These are phyloP conservation scores for Lentithecium fluviatile DNA, from an alignment of 495 filamentous ascomycete genomes.

Conservation along the genomic window DNA sequence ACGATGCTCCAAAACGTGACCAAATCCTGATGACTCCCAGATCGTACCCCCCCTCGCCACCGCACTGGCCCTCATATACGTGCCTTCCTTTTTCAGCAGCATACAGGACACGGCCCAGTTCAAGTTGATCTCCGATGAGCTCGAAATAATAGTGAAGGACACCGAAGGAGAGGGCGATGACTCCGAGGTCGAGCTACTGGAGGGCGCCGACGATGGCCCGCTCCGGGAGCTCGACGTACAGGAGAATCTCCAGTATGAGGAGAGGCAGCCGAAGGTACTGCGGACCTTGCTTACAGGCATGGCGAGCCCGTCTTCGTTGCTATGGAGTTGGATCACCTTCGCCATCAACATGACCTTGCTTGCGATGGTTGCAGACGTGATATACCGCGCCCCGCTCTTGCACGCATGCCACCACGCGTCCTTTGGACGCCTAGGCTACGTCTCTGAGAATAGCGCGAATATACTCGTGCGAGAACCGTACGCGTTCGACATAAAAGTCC, in stretches of 20 bases:
- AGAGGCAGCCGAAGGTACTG: slow-evolving; percentile 43
- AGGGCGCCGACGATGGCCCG: slow-evolving; percentile 35
- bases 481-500: slow-evolving; percentile 63
- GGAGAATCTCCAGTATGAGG: slow-evolving; percentile 43
- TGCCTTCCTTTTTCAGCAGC: slow-evolving; percentile 63
- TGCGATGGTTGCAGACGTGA: slow-evolving; percentile 67
- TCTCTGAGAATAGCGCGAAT: slow-evolving; percentile 76
- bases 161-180: slow-evolving; percentile 41
- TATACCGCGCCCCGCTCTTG: slow-evolving; percentile 65
- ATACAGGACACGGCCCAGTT: slow-evolving; percentile 59
- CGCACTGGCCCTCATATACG: slow-evolving; percentile 69
- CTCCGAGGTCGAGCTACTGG: slow-evolving; percentile 38
- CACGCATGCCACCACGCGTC: slow-evolving; percentile 72
- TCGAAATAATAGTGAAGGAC: slow-evolving; percentile 61
- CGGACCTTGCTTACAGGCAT: slow-evolving; percentile 72
- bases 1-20: slow-evolving; percentile 27
- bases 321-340: slow-evolving; percentile 63
- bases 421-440: slow-evolving; percentile 80
- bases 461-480: slow-evolving; percentile 84
- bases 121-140: slow-evolving; percentile 57
- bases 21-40: slow-evolving; percentile 10
- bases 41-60: slow-evolving; percentile 60
- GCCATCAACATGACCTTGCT: slow-evolving; percentile 67
- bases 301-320: slow-evolving; percentile 63
- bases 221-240: slow-evolving; percentile 44